Evolutionary conservation across 2,329 filamentous ascomycete species (phyloP).

Genomic region (Neonectria faginata): DNA sequence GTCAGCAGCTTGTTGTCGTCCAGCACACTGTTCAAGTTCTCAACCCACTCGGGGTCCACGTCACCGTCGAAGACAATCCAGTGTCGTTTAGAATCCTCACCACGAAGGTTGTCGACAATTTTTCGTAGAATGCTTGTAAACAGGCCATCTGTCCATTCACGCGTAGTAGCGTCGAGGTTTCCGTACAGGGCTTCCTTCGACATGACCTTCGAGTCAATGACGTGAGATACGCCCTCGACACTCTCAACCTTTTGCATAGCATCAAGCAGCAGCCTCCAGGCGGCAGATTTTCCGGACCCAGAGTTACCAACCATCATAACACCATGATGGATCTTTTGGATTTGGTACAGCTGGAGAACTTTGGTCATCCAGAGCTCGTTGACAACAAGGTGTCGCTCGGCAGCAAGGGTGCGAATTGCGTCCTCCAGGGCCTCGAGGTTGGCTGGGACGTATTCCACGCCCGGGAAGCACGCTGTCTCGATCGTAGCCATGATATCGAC

Average conservation of each 20-base stretch:
- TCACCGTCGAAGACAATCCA: conserved; percentile 99
- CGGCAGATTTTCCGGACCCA: conserved; percentile 95
- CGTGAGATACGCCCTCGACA: conserved; percentile 93
- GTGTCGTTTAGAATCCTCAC: conserved; percentile 95
- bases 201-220: conserved; percentile 99
- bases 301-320: conserved; percentile 99
- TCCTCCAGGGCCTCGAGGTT: conserved; percentile 82
- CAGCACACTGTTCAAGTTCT: conserved; percentile 99
- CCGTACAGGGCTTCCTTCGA: conserved; percentile 98
- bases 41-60: conserved; percentile 99
- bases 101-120: conserved; percentile 98
- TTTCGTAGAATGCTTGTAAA: conserved; percentile 98
- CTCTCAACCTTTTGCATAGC: conserved; percentile 92
- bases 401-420: conserved; percentile 85
- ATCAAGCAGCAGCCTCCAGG: conserved; percentile 92
- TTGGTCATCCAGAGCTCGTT: conserved; percentile 98
- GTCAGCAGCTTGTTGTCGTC: conserved; percentile 99
- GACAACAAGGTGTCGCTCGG: conserved; percentile 86
- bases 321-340: conserved; percentile 97
- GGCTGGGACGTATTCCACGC: conserved; percentile 91
- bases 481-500: conserved; percentile 89
- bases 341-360: conserved; percentile 95
- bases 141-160: conserved; percentile 98
- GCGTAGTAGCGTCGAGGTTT: conserved; percentile 93
- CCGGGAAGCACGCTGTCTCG: conserved; percentile 88